A percentile compares a stretch with the other conserved stretches of the same genome.
These are phyloP conservation scores for Clonostachys sp. DNA, from an alignment of 2,329 filamentous ascomycete genomes.

Conservation along the genomic window DNA sequence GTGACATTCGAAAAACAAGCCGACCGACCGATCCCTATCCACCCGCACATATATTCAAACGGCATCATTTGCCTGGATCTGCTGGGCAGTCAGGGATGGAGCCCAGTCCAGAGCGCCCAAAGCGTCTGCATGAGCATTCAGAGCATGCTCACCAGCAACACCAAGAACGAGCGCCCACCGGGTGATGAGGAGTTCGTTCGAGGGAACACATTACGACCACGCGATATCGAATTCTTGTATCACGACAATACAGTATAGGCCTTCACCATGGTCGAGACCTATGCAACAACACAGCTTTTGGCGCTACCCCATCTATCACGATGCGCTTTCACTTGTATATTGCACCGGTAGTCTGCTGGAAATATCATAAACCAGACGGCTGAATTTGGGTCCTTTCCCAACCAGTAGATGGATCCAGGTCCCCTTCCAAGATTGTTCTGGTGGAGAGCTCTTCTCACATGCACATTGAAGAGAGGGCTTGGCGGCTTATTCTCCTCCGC, in stretches of 20 bases:
- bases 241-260: conserved; percentile 75
- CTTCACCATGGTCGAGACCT: too few species aligned
- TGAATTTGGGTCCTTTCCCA: too few species aligned
- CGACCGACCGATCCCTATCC: conserved; percentile 75
- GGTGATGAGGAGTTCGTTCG: conserved; percentile 88
- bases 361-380: too few species aligned
- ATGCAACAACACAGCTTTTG: too few species aligned
- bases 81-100: conserved; percentile 85
- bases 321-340: too few species aligned
- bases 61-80: conserved; percentile 98
- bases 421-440: too few species aligned
- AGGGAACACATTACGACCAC: conserved; percentile 71
- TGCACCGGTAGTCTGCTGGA: too few species aligned
- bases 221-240: conserved; percentile 91
- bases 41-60: conserved; percentile 97
- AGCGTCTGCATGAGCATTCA: conserved; percentile 96
- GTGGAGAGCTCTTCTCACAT: too few species aligned
- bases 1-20: conserved; percentile 75
- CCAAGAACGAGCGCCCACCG: conserved; percentile 82
- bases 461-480: too few species aligned
- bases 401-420: too few species aligned
- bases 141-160: conserved; percentile 96
- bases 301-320: too few species aligned
- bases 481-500: too few species aligned
- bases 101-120: conserved; percentile 93